Evolutionary conservation across 108 stramenopile species (phyloP).

Genomic region (Aurantiochytrium sp.): DNA sequence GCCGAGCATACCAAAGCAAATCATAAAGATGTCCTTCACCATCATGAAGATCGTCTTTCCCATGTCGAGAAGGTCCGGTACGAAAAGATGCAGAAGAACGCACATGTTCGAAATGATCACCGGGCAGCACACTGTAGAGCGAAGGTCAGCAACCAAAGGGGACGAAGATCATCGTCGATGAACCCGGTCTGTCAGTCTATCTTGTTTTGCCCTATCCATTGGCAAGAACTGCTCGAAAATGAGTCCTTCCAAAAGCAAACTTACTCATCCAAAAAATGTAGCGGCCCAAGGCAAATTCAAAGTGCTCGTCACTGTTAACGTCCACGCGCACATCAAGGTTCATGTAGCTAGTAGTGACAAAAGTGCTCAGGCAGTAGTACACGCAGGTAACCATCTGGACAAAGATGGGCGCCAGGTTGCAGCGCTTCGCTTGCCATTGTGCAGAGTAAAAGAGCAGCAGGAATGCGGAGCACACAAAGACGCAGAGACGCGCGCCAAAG

Average conservation of each 20-base stretch:
- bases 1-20: not conserved
- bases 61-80: not conserved
- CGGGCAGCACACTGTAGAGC: not conserved
- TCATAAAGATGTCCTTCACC: not conserved
- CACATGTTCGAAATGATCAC: not conserved
- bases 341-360: not conserved
- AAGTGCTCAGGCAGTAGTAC: not conserved
- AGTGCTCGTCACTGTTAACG: not conserved
- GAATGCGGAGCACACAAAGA: not conserved
- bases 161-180: too few species aligned
- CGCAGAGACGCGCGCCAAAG: conserved; percentile 3
- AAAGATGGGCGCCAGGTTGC: not conserved
- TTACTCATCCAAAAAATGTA: not conserved
- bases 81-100: not conserved
- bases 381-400: not conserved
- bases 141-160: too few species aligned
- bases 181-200: too few species aligned
- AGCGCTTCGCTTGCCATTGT: not conserved
- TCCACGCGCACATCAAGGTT: not conserved
- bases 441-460: not conserved
- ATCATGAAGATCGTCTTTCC: not conserved
- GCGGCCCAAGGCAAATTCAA: not conserved
- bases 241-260: too few species aligned
- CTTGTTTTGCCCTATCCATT: too few species aligned
- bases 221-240: too few species aligned